Base-by-base conservation (phyloP, 352 stramenopile genomes). In the Phytopythium aichiense region DNA sequence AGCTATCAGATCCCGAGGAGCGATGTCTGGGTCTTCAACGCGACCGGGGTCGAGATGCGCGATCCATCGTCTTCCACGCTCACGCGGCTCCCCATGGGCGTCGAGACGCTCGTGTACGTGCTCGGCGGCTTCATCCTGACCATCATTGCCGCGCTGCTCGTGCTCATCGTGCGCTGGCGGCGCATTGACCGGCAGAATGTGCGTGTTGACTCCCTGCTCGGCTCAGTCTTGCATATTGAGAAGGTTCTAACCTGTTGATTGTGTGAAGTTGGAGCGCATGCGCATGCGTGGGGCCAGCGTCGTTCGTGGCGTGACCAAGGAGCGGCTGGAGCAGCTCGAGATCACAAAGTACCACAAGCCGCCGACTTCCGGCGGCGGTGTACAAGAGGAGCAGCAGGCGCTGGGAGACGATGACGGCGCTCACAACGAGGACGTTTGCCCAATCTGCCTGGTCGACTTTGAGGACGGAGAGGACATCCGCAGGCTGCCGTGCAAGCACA, bases 401-500 rank as follows among this genome's bases (percentile, higher is more conserved):
- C n/a, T 48, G 7, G 46, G 40, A 12, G 45, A 52, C 28, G 28
- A 60, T 33, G 56, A 52, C 7, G 57, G 53, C 20, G 65, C 60
- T 0, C 56, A 61, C 57, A 82, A 75, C 51, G 81, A 91, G 35
- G 81, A 91, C 50, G 56, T 91, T 16, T 91, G 81, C 23, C 81
- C 81, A 5, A 91, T 91, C 45, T 91, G 81, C 53, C 59, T 91
- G 72, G 81, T 91, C 31, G 81, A 89, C 31, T 91, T 91, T 56
- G 81, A 91, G 57, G 74, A 89, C 49, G 76, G 81, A 37, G 81
- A 91, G 58, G 81, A 91, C 25, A 73, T 91, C 42, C 79, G 81
- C 35, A 89, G 89, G 28, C 53, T 97, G 46, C 74, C 77, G 2
- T 97, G 91, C 70, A 81, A 82, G 38, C 91, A 97, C 65, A 77